Evolutionary conservation across 208 protist species (phyloP).

Genomic region (Trypanosoma grayi): DNA sequence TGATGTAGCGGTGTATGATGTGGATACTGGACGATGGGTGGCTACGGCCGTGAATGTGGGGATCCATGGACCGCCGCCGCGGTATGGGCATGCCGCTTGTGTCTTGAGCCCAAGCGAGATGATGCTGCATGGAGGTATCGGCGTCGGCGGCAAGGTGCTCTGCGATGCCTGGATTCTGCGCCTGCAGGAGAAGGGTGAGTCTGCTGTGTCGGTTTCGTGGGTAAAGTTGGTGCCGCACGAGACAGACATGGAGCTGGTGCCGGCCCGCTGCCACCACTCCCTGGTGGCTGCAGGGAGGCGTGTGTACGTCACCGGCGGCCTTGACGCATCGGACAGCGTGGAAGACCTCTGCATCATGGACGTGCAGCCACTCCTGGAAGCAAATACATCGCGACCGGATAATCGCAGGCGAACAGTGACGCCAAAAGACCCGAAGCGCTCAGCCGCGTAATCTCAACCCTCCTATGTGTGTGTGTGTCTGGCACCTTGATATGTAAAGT

Average conservation of each 20-base stretch:
- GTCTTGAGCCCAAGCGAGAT: constrained; percentile 38
- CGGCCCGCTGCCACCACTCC: constrained; percentile 36
- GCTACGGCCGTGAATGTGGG: constrained; percentile 12
- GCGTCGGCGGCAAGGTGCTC: constrained; percentile 38
- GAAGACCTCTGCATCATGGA: constrained; percentile 22
- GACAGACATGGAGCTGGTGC: constrained; percentile 8
- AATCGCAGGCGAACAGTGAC: constrained; percentile 1
- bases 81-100: constrained; percentile 27
- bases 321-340: background rate
- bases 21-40: constrained; percentile 18
- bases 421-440: background rate
- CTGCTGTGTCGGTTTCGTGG: constrained; percentile 13
- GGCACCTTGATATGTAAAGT: too few species aligned
- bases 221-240: constrained; percentile 11
- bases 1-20: constrained; percentile 22
- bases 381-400: background rate
- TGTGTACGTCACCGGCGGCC: constrained; percentile 58
- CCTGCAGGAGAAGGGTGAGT: constrained; percentile 18
- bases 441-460: background rate
- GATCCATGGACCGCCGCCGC: constrained; percentile 2
- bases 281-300: constrained; percentile 34
- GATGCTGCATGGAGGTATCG: constrained; percentile 72
- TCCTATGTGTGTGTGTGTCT: constrained; percentile 1
- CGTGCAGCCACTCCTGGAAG: constrained; percentile 8
- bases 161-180: constrained; percentile 74